Conservation (phyloP, 2,329 filamentous ascomycete genomes). For the Cordyceps fumosorosea region DNA sequence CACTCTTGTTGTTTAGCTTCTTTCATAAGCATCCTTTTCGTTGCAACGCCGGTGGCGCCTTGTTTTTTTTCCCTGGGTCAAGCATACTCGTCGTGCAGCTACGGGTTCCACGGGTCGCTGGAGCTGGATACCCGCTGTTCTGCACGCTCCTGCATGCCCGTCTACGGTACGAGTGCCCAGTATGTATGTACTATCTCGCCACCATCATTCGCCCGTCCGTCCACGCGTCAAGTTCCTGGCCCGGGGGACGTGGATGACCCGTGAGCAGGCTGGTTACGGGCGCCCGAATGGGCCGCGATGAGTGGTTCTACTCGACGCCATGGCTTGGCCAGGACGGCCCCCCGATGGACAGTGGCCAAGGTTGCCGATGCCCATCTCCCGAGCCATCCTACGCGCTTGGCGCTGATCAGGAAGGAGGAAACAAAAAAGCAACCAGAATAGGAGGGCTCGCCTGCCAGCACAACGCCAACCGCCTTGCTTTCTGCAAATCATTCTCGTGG, state of each 20-base stretch:
- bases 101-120: slow-evolving; percentile 1
- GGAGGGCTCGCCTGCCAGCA: not conserved
- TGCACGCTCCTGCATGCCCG: not conserved
- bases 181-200: not conserved
- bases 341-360: not conserved
- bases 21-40: slow-evolving; percentile 13
- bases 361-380: slow-evolving; percentile 9
- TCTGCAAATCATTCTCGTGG: not conserved
- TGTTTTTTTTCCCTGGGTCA: not conserved
- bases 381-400: not conserved
- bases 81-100: not conserved
- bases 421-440: not conserved
- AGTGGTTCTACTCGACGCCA: not conserved
- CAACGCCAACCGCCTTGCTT: not conserved
- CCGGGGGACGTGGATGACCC: not conserved
- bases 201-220: not conserved
- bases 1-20: slow-evolving; percentile 10
- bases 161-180: not conserved
- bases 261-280: not conserved
- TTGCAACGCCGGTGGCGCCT: slow-evolving; percentile 5
- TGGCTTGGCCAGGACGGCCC: not conserved
- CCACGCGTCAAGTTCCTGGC: not conserved
- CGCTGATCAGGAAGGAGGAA: slow-evolving; percentile 5
- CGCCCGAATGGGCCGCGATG: not conserved
- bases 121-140: slow-evolving; percentile 4